phyloP scores from a whole-genome alignment of 1,284 basidiomycete genomes.

The Lignosus rhinocerotis region DNA sequence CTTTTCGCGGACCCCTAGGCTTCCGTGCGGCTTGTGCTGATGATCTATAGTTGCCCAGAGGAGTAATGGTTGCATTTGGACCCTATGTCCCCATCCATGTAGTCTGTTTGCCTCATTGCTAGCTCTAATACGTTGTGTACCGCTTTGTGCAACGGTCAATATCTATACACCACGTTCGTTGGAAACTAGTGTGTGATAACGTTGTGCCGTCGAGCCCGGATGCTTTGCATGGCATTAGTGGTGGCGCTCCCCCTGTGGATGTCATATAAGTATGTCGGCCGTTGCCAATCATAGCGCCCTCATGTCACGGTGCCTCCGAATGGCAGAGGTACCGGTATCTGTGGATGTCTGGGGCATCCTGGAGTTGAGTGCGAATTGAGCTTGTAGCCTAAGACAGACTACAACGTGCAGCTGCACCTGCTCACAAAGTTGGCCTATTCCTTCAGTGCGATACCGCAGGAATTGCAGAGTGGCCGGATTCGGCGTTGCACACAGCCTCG shows the following conservation, averaged over 20 bases:
- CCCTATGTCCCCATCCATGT: slow-evolving; percentile 8
- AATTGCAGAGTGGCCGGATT: not conserved
- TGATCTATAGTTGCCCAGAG: slow-evolving; percentile 4
- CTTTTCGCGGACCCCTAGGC: not conserved
- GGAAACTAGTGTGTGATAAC: not conserved
- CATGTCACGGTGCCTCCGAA: not conserved
- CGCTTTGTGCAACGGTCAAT: not conserved
- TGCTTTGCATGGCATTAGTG: not conserved
- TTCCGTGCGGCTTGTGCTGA: not conserved
- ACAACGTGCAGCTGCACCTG: not conserved
- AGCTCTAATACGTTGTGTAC: slow-evolving; percentile 1
- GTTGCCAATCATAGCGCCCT: no score
- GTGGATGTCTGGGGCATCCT: not conserved
- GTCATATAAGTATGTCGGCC: no score
- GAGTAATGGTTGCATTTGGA: slow-evolving; percentile 4
- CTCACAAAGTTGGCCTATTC: not conserved
- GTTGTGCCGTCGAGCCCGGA: not conserved
- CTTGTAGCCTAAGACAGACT: not conserved
- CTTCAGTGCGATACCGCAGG: no score
- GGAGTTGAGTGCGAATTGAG: not conserved
- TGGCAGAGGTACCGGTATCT: no score
- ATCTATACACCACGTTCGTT: slow-evolving; percentile 13
- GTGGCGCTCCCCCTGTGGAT: not conserved
- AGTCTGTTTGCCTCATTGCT: slow-evolving; percentile 7
- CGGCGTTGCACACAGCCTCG: not conserved